phyloP scores from a whole-genome alignment of 257 asterid species.

The Solanum gracilifrons region DNA sequence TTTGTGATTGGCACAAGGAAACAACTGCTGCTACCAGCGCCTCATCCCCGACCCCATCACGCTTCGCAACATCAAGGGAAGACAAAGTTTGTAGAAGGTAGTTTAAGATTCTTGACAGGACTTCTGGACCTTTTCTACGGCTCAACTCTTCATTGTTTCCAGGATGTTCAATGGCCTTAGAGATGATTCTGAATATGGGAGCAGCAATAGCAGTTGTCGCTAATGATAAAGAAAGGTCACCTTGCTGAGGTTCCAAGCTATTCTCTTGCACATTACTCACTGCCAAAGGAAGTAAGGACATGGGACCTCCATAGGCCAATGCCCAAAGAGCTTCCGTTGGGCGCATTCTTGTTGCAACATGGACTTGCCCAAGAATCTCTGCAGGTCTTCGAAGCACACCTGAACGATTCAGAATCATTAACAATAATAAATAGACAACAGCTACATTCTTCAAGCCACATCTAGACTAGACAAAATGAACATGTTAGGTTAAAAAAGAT shows the following conservation, averaged over 20 bases:
- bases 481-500: background rate
- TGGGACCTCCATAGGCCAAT: constrained; percentile 92
- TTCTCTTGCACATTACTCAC: constrained; percentile 74
- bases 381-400: constrained; percentile 93
- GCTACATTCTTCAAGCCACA: background rate
- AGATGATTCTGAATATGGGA: constrained; percentile 79
- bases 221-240: constrained; percentile 57
- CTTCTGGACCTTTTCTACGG: constrained; percentile 90
- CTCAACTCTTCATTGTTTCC: constrained; percentile 90
- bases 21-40: constrained; percentile 91
- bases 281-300: constrained; percentile 81
- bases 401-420: constrained; percentile 15
- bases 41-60: constrained; percentile 69
- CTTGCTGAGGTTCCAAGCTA: constrained; percentile 77
- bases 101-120: constrained; percentile 74
- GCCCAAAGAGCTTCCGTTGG: constrained; percentile 96
- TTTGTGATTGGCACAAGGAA: constrained; percentile 84
- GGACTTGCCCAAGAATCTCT: constrained; percentile 99
- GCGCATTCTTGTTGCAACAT: constrained; percentile 88
- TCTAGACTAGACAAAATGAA: background rate
- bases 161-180: constrained; percentile 80
- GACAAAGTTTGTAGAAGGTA: constrained; percentile 85
- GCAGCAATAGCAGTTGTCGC: constrained; percentile 83
- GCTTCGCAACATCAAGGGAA: constrained; percentile 44
- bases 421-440: background rate